Conservation (phyloP, 106 monocot genomes). For the Dendrobium catenatum region DNA sequence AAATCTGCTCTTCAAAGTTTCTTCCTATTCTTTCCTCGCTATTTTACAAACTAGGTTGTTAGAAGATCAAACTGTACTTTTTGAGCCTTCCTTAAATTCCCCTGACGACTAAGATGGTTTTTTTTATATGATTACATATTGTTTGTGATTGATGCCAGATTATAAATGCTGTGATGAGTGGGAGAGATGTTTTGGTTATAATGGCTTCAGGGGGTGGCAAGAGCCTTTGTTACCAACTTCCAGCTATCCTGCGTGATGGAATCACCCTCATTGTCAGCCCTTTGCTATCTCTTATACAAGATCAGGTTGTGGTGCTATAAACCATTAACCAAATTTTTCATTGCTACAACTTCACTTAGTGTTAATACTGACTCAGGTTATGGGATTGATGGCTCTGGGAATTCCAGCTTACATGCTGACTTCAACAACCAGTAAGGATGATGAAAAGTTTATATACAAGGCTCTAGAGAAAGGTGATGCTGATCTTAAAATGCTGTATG, state of each 20-base stretch:
- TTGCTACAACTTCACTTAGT: not conserved
- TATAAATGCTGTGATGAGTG: slow-evolving; percentile 94
- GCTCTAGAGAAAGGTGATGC: slow-evolving; percentile 92
- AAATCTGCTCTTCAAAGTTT: not conserved
- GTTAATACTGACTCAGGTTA: slow-evolving; percentile 44
- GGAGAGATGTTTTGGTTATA: slow-evolving; percentile 96
- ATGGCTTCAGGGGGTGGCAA: slow-evolving; percentile 99
- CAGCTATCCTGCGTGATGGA: slow-evolving; percentile 79
- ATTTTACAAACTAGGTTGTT: not conserved
- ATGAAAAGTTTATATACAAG: slow-evolving; percentile 80
- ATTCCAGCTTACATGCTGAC: slow-evolving; percentile 87
- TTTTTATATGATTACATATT: not conserved
- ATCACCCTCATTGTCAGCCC: slow-evolving; percentile 92
- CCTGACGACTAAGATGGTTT: not conserved
- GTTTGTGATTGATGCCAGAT: slow-evolving; percentile 42
- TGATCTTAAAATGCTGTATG: slow-evolving; percentile 84
- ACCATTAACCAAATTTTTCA: not conserved
- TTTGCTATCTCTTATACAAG: slow-evolving; percentile 94
- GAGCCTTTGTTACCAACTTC: slow-evolving; percentile 98
- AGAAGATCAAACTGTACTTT: not conserved
- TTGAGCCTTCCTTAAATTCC: not conserved
- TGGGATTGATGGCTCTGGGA: slow-evolving; percentile 86
- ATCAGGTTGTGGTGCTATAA: slow-evolving; percentile 50
- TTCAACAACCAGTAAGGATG: slow-evolving; percentile 80
- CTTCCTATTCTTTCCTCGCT: not conserved